Conservation (phyloP, 352 stramenopile genomes). For the Bremia lactucae region DNA sequence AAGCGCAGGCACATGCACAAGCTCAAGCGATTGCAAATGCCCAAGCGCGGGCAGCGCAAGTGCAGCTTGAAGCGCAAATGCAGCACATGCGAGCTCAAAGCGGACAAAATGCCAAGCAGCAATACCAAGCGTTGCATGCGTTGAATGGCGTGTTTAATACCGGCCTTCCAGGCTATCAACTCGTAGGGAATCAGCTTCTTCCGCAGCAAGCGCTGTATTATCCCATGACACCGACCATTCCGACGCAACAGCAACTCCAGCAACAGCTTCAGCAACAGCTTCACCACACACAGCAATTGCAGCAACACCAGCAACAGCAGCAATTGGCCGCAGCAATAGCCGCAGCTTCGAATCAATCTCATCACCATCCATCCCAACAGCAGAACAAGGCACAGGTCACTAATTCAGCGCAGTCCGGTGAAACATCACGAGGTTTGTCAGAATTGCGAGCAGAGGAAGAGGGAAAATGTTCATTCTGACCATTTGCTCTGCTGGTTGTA, state of each 20-base stretch:
- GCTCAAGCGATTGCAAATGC: conserved; percentile 47
- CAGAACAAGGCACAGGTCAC: conserved; percentile 20
- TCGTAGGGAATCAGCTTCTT: conserved; percentile 53
- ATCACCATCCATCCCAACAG: conserved; percentile 20
- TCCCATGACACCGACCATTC: conserved; percentile 23
- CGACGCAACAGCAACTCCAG: conserved; percentile 34
- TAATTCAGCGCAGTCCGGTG: conserved; percentile 7
- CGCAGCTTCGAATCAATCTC: conserved; percentile 20
- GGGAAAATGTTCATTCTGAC: too few species aligned
- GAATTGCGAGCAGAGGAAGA: conserved; percentile 9
- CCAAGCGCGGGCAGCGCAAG: conserved; percentile 30
- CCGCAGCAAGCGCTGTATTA: conserved; percentile 54
- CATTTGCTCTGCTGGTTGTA: too few species aligned
- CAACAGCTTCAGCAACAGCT: conserved; percentile 33
- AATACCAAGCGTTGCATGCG: conserved; percentile 45
- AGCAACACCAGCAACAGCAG: conserved; percentile 30
- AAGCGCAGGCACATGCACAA: conserved; percentile 29
- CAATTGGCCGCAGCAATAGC: conserved; percentile 31
- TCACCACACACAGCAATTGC: conserved; percentile 23
- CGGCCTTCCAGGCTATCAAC: conserved; percentile 45
- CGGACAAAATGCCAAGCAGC: conserved; percentile 40
- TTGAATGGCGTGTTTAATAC: conserved; percentile 34
- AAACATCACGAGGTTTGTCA: conserved; percentile 20
- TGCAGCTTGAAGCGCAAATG: conserved; percentile 39
- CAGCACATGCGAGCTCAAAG: conserved; percentile 24